Base-by-base conservation (phyloP, 2,329 filamentous ascomycete species). In the Alternaria consortialis region DNA sequence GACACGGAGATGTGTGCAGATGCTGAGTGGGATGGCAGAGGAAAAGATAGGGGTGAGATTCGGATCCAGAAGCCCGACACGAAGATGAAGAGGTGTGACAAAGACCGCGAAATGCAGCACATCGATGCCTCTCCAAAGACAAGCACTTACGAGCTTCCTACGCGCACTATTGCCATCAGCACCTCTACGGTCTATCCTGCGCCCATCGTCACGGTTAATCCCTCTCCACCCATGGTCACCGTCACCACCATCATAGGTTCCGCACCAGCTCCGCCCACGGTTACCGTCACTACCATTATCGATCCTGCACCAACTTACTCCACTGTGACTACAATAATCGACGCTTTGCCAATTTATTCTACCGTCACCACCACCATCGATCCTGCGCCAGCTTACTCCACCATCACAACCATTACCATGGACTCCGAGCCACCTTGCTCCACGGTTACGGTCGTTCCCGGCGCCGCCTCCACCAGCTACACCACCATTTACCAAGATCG, bases 21-120 rank as follows among this genome's bases (percentile, higher is more conserved):
- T 12, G 68, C 69, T 7, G 64, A 71, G 46, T 74, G 71, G 71
- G 65, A 72, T 56, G 66, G 69, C 39, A 62, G 62, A 11, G 64
- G 67, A 36, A 60, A 65, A 32, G 12, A 17, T 5, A 34, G 60
- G 2, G 25, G 43, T 3, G 66, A 68, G 25, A 53, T 73, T 31
- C 61, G 64, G 17, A 53, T 73, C 7, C 60, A 70, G 29, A 48
- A 65, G 27, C 27, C 56, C 29, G n/a, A 31, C 11, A 27, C 31
- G 9, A 32, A 61, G 11, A 9, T 62, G 15, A 42, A 65, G 8
- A 61, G 63, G 29, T 42, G 57, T 9, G 2, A 34, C 0, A 34
- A 60, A 7, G 44, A 40, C 17, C 5, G 42, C 3, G 48, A 61
- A 7, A 48, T 56, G 13, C 23, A 44, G 15, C 52, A 34, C 50